Evolutionary conservation across 2,329 filamentous ascomycete species (phyloP).

Genomic region (Ceratocystis alfenasii): DNA sequence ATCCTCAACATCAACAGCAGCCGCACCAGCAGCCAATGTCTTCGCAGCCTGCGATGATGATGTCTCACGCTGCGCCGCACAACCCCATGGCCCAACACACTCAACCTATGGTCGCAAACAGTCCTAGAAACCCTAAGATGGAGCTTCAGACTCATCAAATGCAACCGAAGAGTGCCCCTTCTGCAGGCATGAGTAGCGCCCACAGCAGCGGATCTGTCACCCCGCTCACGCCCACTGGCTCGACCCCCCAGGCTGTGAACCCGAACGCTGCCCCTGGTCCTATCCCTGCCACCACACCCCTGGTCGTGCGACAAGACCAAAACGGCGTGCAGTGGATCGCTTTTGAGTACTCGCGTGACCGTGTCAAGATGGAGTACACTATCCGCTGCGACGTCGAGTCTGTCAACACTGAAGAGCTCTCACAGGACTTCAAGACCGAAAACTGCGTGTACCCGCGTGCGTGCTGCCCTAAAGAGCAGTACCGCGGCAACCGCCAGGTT

Average conservation of each 20-base stretch:
- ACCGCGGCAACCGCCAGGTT: conserved; percentile 85
- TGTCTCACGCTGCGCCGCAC: conserved; percentile 50
- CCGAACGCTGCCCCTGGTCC: conserved; percentile 88
- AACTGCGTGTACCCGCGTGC: conserved; percentile 97
- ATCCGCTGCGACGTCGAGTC: conserved; percentile 97
- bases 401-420: conserved; percentile 76
- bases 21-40: conserved; percentile 48
- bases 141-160: conserved; percentile 52
- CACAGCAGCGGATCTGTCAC: conserved; percentile 27
- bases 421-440: conserved; percentile 85
- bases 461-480: conserved; percentile 89
- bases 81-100: conserved; percentile 44
- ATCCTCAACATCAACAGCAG: conserved; percentile 40
- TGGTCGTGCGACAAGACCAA: conserved; percentile 86
- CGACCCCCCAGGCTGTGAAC: conserved; percentile 49
- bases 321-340: conserved; percentile 98
- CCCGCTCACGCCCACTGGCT: conserved; percentile 35
- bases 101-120: conserved; percentile 43
- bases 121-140: conserved; percentile 50
- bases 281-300: conserved; percentile 88
- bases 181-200: conserved; percentile 31
- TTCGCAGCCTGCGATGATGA: conserved; percentile 54
- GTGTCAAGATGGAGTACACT: conserved; percentile 99
- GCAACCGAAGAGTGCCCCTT: conserved; percentile 38
- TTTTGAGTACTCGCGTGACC: conserved; percentile 92